Percentiles rank a stretch among this genome's conserved stretches.
Evolutionary conservation across 1,284 basidiomycete genomes (phyloP).

Genomic region (Polyporus tsugae): DNA sequence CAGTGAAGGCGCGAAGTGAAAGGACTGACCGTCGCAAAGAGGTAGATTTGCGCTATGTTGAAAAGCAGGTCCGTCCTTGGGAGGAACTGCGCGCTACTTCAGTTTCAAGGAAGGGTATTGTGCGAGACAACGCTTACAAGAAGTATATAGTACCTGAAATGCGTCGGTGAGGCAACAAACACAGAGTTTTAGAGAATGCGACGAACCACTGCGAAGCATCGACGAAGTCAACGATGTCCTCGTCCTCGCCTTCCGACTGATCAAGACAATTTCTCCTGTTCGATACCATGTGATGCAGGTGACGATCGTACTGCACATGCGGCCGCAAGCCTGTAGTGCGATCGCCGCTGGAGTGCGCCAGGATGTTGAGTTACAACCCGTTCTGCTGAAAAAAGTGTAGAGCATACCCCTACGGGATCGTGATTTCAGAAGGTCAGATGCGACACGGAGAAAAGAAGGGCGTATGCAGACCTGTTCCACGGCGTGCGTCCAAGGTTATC

Average conservation of each 20-base stretch:
- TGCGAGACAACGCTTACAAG: background rate
- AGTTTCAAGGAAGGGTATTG: background rate
- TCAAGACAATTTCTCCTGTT: background rate
- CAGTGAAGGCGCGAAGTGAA: too few relatives aligned
- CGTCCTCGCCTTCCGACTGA: background rate
- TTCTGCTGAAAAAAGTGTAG: background rate
- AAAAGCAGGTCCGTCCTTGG: background rate
- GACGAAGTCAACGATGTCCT: background rate
- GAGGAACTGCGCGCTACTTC: too few relatives aligned
- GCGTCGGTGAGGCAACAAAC: too few relatives aligned
- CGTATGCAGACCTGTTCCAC: background rate
- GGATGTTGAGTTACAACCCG: background rate
- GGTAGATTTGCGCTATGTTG: background rate
- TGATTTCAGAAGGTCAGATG: background rate
- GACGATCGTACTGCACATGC: background rate
- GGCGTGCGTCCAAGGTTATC: too few relatives aligned
- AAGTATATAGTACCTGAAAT: background rate
- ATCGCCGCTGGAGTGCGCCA: background rate
- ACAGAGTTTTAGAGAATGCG: background rate
- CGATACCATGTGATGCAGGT: slow-evolving; percentile 4
- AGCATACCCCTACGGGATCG: background rate
- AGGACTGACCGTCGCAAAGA: background rate
- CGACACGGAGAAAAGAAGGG: too few relatives aligned
- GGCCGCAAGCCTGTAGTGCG: background rate
- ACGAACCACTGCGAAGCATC: background rate